phyloP scores from a whole-genome alignment of 306 rosid species.

The Quercus glauca region DNA sequence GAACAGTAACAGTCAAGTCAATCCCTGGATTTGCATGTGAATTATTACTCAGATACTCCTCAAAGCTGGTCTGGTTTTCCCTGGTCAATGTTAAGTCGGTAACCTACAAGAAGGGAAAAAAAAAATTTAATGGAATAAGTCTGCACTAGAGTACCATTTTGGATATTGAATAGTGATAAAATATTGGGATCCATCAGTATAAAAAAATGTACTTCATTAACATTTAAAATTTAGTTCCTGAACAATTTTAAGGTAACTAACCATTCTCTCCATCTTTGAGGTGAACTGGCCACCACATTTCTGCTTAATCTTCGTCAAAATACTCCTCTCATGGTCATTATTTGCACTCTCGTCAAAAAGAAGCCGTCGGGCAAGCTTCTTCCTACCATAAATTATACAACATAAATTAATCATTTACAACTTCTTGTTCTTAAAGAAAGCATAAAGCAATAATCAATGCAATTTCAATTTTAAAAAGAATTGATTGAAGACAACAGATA shows the following conservation, averaged over 20 bases:
- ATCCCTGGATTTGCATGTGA: conserved; percentile 60
- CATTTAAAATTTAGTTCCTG: background rate
- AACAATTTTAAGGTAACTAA: conserved; percentile 23
- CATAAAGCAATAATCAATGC: background rate
- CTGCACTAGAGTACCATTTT: background rate
- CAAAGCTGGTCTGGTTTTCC: conserved; percentile 66
- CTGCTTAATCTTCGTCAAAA: conserved; percentile 69
- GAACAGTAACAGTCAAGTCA: conserved; percentile 75
- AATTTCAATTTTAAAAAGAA: background rate
- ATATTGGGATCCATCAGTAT: background rate
- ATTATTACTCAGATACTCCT: conserved; percentile 51
- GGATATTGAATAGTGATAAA: background rate
- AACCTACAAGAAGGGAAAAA: conserved; percentile 39
- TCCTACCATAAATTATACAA: conserved; percentile 37
- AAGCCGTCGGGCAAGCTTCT: conserved; percentile 84
- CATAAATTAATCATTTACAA: background rate
- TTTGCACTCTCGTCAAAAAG: conserved; percentile 83
- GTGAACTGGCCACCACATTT: conserved; percentile 88
- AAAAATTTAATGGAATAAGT: background rate
- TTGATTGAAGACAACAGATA: background rate
- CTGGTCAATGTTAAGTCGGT: conserved; percentile 70
- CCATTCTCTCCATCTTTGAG: conserved; percentile 98
- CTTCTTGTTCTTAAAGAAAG: background rate
- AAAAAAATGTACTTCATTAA: background rate
- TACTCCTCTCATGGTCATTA: conserved; percentile 69